Base-by-base conservation (phyloP, 192 early-diverging fungal genomes). In the Linderina pennispora region DNA sequence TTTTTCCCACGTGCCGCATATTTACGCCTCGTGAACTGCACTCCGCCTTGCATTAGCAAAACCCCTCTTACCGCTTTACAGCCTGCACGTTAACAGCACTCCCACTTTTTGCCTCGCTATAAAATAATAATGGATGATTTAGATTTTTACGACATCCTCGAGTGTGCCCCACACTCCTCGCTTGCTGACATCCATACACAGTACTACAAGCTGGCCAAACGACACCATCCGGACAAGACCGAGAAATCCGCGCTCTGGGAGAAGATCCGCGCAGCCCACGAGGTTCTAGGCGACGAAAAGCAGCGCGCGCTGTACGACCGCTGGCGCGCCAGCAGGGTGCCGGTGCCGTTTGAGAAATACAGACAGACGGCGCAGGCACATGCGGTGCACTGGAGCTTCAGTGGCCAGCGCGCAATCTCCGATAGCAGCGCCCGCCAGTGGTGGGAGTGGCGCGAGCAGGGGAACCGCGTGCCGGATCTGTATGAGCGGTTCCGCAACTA, bases 141-240 rank as follows among this genome's bases (percentile, higher is more conserved):
- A n/a, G 52, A 61, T 48, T 68, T 53, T 36, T 68, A 68, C 15
- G 65, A 68, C 20, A 24, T 61, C 7, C 42, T 68, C 3, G 49
- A 48, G 11, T 61, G 65, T 33, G 32, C 45, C 13, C 58, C 44
- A 7, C 40, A 53, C 45, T 56, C 65, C 1, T 23, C 25, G 5
- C 28, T 7, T 2, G 50, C 39, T 16, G 53, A 68, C 33, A 61
- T 68, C 14, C 65, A 61, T 15, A 20, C 44, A 3, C 48, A 61
- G 41, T 68, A 53, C 23, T 48, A 49, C 11, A 25, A 23, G 9
- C 40, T 40, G 1, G 65, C 65, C 0, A 53, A 26, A 2, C 40
- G 23, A 21, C 35, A 32, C 23, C 65, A 68, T 16, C 65, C 65
- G 0, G 65, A 68, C 54, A 61, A 53, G 10, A 15, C 22, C 28